Conservation (phyloP, 2,329 filamentous ascomycete genomes). For the Penicillium sp. region DNA sequence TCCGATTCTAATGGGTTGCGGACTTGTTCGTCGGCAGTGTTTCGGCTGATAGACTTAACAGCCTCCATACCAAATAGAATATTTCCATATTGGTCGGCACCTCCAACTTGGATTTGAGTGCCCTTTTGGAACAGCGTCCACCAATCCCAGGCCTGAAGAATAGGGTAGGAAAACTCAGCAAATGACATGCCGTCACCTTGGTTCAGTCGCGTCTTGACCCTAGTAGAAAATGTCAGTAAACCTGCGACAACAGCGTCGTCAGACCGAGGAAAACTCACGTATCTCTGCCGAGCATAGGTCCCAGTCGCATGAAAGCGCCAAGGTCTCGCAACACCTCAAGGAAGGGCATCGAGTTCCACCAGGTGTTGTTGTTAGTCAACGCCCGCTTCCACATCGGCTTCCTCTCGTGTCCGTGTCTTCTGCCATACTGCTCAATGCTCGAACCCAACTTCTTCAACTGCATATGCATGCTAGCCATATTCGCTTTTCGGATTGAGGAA, state of each 20-base stretch:
- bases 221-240: slow-evolving; percentile 26
- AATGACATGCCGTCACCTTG: slow-evolving; percentile 90
- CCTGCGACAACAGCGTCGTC: not conserved
- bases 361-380: slow-evolving; percentile 77
- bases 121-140: slow-evolving; percentile 75
- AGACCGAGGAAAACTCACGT: slow-evolving; percentile 59
- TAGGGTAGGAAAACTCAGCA: slow-evolving; percentile 86
- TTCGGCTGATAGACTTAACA: slow-evolving; percentile 68
- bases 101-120: slow-evolving; percentile 85
- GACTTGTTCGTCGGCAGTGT: slow-evolving; percentile 35
- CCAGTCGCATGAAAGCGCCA: slow-evolving; percentile 71
- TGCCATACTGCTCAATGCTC: slow-evolving; percentile 66
- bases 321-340: slow-evolving; percentile 73
- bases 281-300: slow-evolving; percentile 83
- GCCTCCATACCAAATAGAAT: slow-evolving; percentile 87
- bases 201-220: slow-evolving; percentile 78
- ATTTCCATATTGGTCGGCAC: slow-evolving; percentile 94
- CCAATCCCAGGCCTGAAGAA: slow-evolving; percentile 96
- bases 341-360: slow-evolving; percentile 71
- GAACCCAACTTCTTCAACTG: slow-evolving; percentile 63
- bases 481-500: slow-evolving; percentile 41
- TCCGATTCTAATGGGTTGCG: slow-evolving; percentile 37
- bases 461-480: slow-evolving; percentile 49
- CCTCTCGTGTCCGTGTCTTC: slow-evolving; percentile 61
- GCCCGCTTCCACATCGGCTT: slow-evolving; percentile 65